phyloP scores from a whole-genome alignment of 768 basidiomycete species.

The Amanita molliuscula region DNA sequence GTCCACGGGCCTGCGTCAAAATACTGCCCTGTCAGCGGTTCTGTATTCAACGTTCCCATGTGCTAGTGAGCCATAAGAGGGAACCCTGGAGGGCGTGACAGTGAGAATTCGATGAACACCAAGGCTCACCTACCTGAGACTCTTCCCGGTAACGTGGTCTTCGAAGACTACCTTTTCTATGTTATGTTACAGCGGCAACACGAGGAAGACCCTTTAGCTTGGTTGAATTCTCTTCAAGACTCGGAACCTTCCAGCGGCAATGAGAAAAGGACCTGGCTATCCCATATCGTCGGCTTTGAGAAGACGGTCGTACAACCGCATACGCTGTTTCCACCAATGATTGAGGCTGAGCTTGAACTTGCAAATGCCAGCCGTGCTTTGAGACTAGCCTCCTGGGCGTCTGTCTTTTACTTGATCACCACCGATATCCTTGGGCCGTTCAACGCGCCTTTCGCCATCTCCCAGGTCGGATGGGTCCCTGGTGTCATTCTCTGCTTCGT shows the following conservation, averaged over 20 bases:
- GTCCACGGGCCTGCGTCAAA: too few species aligned
- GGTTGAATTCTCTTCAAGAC: not conserved
- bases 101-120: not conserved
- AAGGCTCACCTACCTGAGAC: not conserved
- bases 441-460: constrained; percentile 34
- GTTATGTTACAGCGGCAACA: constrained; percentile 23
- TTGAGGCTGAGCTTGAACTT: constrained; percentile 12
- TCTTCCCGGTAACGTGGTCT: constrained; percentile 9
- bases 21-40: too few species aligned
- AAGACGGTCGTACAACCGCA: not conserved
- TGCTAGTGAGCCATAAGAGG: not conserved
- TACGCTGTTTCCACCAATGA: constrained; percentile 4
- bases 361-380: constrained; percentile 34
- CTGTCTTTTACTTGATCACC: constrained; percentile 46
- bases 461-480: constrained; percentile 52
- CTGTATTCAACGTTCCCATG: too few species aligned
- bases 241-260: not conserved
- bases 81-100: not conserved
- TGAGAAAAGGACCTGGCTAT: not conserved
- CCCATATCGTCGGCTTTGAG: not conserved
- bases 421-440: constrained; percentile 57
- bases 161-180: constrained; percentile 28
- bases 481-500: constrained; percentile 32
- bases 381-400: constrained; percentile 38
- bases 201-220: constrained; percentile 12